phyloP scores from a whole-genome alignment of 2,329 filamentous ascomycete species.

The Albifimbria verrucaria region DNA sequence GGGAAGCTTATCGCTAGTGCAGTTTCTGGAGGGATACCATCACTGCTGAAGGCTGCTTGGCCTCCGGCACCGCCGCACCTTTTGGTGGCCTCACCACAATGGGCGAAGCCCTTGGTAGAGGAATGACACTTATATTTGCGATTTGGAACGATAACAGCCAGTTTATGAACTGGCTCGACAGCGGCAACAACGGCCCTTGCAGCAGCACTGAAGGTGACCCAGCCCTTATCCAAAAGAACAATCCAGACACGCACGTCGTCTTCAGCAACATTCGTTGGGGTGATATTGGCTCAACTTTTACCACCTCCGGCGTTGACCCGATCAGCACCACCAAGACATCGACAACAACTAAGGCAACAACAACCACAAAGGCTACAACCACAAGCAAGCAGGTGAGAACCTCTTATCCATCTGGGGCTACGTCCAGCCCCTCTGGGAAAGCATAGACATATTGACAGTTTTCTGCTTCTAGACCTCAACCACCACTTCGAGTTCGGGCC shows the following conservation, averaged over 20 bases:
- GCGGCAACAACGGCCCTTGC: conserved; percentile 42
- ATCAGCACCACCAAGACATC: conserved; percentile 1
- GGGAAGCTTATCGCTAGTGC: conserved; percentile 15
- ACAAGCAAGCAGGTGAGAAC: background rate
- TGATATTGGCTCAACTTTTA: conserved; percentile 35
- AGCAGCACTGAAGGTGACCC: conserved; percentile 38
- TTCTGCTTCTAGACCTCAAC: background rate
- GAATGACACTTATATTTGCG: conserved; percentile 51
- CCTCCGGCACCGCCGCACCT: conserved; percentile 37
- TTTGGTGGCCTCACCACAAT: conserved; percentile 34
- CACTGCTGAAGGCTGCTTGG: conserved; percentile 46
- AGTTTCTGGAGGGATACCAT: conserved; percentile 27
- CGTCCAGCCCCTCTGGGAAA: too few species aligned
- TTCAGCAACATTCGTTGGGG: conserved; percentile 46
- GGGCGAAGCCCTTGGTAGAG: conserved; percentile 15
- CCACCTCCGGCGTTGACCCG: background rate
- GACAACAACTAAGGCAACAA: background rate
- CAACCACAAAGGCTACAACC: background rate
- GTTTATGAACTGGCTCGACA: conserved; percentile 60
- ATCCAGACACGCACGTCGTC: conserved; percentile 34
- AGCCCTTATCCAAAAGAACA: conserved; percentile 31
- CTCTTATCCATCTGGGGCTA: background rate
- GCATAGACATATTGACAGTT: background rate
- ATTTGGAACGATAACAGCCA: conserved; percentile 53
- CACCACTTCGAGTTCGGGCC: background rate